Percentiles rank a stretch among this genome's conserved stretches.
Conservation (phyloP, 345 rosid genomes). For the Pugionium cornutum region DNA sequence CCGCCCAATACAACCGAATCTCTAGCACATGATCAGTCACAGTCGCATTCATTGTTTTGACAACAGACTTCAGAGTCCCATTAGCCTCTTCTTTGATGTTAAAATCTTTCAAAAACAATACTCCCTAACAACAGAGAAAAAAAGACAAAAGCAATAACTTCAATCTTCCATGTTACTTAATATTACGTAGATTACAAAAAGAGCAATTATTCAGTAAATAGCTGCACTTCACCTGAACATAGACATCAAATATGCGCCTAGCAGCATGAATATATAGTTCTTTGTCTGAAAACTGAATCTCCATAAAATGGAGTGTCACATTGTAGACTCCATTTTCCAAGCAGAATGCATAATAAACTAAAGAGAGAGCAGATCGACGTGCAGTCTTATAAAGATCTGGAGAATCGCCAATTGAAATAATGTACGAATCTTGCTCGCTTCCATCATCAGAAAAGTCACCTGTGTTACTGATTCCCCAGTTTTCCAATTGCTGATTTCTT, state of each 20-base stretch:
- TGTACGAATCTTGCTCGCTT: neutral
- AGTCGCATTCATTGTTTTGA: conserved; percentile 6
- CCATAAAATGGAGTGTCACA: conserved; percentile 61
- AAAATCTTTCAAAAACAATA: conserved; percentile 44
- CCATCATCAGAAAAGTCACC: neutral
- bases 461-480: conserved; percentile 37
- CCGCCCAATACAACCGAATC: conserved; percentile 59
- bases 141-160: neutral
- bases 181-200: neutral
- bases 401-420: conserved; percentile 9
- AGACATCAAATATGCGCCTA: conserved; percentile 59
- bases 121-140: neutral
- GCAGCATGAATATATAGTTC: conserved; percentile 44
- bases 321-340: conserved; percentile 55
- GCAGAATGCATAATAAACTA: conserved; percentile 65
- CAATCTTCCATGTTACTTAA: neutral
- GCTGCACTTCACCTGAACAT: conserved; percentile 47
- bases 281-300: conserved; percentile 52
- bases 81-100: conserved; percentile 49
- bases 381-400: conserved; percentile 46
- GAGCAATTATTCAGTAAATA: neutral
- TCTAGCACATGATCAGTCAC: conserved; percentile 47
- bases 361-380: conserved; percentile 60
- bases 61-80: conserved; percentile 37
- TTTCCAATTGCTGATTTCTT: neutral